phyloP scores from a whole-genome alignment of 2,329 filamentous ascomycete species.

The Fusarium multiceps region DNA sequence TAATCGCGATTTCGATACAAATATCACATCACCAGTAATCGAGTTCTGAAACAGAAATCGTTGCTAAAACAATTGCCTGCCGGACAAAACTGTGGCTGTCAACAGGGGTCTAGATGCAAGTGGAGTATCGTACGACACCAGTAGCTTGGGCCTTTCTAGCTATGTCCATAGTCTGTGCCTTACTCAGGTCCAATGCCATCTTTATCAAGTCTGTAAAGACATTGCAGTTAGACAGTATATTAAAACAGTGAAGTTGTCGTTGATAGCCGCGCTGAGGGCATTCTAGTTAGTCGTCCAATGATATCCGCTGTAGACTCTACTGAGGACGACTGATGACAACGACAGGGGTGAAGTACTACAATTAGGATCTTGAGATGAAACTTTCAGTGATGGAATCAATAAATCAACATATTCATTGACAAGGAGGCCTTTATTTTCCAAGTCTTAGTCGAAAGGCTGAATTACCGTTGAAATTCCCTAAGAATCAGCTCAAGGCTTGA shows the following conservation, averaged over 20 bases:
- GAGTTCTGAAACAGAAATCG: fast-evolving
- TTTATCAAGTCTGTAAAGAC: neutral
- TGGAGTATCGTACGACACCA: neutral
- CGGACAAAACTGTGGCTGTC: neutral
- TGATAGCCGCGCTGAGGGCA: no score
- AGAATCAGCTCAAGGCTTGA: no score
- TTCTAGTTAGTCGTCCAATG: no score
- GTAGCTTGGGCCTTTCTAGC: neutral
- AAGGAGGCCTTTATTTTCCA: fast-evolving
- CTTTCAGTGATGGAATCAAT: no score
- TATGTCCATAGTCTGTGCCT: neutral
- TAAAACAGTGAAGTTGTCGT: neutral
- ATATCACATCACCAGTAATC: neutral
- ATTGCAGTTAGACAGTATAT: neutral
- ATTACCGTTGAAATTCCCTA: no score
- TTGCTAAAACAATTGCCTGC: neutral
- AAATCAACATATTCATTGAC: no score
- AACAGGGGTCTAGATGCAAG: neutral
- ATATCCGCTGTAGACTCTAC: no score
- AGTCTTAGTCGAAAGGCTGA: no score
- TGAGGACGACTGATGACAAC: no score
- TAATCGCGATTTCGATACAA: fast-evolving
- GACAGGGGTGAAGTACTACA: no score
- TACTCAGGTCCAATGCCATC: neutral
- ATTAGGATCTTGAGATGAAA: no score